phyloP scores from a whole-genome alignment of 495 filamentous ascomycete species.

The Delitschia confertaspora region DNA sequence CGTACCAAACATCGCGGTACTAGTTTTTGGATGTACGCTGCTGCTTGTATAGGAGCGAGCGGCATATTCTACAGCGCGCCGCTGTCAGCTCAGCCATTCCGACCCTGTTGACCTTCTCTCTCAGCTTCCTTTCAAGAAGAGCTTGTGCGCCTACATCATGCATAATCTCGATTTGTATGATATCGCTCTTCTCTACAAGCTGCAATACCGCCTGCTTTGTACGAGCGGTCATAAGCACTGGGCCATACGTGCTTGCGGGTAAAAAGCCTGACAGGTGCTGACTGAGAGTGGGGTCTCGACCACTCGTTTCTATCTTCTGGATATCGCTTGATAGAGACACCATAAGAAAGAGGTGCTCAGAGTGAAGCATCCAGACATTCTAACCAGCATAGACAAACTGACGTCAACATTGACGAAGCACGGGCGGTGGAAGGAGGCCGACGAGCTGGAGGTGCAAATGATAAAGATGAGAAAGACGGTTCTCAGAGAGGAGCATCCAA shows the following conservation, averaged over 20 bases:
- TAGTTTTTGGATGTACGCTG: slow-evolving; percentile 11
- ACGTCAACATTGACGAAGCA: no score
- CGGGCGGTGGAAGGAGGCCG: no score
- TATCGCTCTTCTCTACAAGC: slow-evolving; percentile 32
- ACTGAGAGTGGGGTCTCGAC: slow-evolving; percentile 2
- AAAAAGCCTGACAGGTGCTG: slow-evolving; percentile 6
- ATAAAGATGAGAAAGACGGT: no score
- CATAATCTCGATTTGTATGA: slow-evolving; percentile 37
- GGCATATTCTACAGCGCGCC: slow-evolving; percentile 17
- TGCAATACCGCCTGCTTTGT: slow-evolving; percentile 17
- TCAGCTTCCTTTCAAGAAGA: slow-evolving; percentile 39
- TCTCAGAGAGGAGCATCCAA: no score
- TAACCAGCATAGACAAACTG: no score
- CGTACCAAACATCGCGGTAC: slow-evolving; percentile 27
- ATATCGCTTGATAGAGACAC: no score
- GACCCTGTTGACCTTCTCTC: slow-evolving; percentile 6
- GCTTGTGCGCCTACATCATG: slow-evolving; percentile 26
- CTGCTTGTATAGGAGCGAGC: slow-evolving; percentile 17
- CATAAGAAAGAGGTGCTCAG: no score
- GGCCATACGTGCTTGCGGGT: slow-evolving; percentile 12
- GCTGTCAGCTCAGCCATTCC: slow-evolving; percentile 1
- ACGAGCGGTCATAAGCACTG: slow-evolving; percentile 10
- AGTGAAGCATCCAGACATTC: no score
- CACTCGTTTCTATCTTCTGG: no score
- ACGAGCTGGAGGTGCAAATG: no score